A percentile compares a stretch with the other conserved stretches of the same genome.
Conservation (phyloP, 139 green algal species). For the Coccomyxa sp. region DNA sequence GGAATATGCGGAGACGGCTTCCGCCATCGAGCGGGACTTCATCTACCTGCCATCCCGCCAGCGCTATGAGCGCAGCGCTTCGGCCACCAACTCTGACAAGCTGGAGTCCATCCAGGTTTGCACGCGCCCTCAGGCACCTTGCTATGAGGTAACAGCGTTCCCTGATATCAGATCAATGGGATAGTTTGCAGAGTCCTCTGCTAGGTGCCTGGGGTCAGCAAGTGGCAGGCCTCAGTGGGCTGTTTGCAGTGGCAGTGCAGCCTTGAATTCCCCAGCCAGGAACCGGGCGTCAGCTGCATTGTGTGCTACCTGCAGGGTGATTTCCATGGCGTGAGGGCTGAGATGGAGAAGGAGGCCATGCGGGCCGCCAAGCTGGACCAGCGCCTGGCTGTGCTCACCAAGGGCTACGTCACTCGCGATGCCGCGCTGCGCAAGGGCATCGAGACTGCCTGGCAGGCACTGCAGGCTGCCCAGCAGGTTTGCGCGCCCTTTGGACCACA, state of each 20-base stretch:
- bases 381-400: constrained; percentile 41
- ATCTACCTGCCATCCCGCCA: constrained; percentile 57
- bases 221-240: too few relatives aligned
- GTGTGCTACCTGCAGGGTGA: too few relatives aligned
- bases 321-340: constrained; percentile 46
- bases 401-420: constrained; percentile 21
- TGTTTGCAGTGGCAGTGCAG: too few relatives aligned
- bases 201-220: too few relatives aligned
- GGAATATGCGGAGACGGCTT: constrained; percentile 58
- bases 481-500: too few relatives aligned
- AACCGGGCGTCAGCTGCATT: too few relatives aligned
- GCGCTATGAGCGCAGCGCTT: constrained; percentile 45
- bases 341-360: constrained; percentile 77
- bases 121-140: neutral
- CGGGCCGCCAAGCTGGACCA: constrained; percentile 72
- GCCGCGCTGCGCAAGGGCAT: constrained; percentile 25
- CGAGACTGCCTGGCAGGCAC: constrained; percentile 22
- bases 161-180: too few relatives aligned
- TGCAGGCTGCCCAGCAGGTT: constrained; percentile 7
- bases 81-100: constrained; percentile 44
- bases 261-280: too few relatives aligned
- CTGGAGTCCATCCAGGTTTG: constrained; percentile 48
- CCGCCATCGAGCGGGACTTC: constrained; percentile 46
- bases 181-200: too few relatives aligned
- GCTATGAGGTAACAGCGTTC: too few relatives aligned